A percentile compares a stretch with the other conserved stretches of the same genome.
Evolutionary conservation across 2,329 filamentous ascomycete genomes (phyloP).

Genomic region (Fusarium drepaniforme): DNA sequence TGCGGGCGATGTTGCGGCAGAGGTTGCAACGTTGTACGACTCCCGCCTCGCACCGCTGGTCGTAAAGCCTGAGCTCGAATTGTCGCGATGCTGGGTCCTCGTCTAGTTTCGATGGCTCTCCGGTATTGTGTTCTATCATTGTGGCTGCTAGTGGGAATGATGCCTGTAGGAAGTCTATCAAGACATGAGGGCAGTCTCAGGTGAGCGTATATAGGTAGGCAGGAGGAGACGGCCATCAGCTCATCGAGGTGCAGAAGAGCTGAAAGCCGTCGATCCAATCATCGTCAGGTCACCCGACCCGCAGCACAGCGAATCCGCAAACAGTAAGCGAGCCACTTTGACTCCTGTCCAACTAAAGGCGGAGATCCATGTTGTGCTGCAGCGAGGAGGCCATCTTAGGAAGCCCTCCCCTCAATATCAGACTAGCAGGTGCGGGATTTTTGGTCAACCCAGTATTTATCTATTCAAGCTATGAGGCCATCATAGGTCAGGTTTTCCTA

Average conservation of each 20-base stretch:
- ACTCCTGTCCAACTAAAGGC: background rate
- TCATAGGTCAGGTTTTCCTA: rapidly evolving
- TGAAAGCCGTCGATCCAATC: background rate
- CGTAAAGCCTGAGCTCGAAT: background rate
- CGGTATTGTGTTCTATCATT: background rate
- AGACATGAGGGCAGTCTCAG: background rate
- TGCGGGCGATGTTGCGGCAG: background rate
- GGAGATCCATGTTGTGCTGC: background rate
- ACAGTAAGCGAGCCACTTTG: background rate
- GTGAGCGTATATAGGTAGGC: background rate
- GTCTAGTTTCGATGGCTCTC: background rate
- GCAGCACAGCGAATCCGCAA: background rate
- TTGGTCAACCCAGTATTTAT: background rate
- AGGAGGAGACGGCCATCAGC: background rate
- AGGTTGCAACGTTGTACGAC: background rate
- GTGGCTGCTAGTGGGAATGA: background rate
- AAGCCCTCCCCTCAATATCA: background rate
- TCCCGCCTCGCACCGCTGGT: background rate
- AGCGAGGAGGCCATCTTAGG: background rate
- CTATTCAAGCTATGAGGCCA: background rate
- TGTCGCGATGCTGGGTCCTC: background rate
- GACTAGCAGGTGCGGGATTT: background rate
- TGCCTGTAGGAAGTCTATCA: background rate
- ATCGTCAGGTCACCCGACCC: background rate
- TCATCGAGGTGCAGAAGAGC: background rate